Evolutionary conservation across 495 filamentous ascomycete species (phyloP).

Genomic region (Penicillium manginii): DNA sequence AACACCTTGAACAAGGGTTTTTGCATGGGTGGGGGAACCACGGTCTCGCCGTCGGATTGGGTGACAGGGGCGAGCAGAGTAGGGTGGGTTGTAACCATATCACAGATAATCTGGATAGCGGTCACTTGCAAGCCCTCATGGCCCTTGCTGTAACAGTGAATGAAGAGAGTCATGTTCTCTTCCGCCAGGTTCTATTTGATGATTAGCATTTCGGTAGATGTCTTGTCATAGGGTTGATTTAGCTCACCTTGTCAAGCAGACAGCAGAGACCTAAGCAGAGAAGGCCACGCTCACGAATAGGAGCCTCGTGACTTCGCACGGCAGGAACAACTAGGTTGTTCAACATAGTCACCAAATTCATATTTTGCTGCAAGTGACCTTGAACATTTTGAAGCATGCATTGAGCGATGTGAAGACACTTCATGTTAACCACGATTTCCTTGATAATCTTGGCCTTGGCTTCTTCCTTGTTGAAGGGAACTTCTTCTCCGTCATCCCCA

Average conservation of each 20-base stretch:
- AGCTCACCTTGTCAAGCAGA: slow-evolving; percentile 77
- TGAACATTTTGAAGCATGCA: slow-evolving; percentile 95
- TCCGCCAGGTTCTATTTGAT: slow-evolving; percentile 71
- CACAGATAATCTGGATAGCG: slow-evolving; percentile 88
- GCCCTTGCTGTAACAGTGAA: slow-evolving; percentile 94
- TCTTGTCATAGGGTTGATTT: background rate
- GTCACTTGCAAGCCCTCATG: slow-evolving; percentile 87
- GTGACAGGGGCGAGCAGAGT: slow-evolving; percentile 62
- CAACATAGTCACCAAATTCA: slow-evolving; percentile 87
- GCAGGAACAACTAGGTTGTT: slow-evolving; percentile 97
- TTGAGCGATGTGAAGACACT: slow-evolving; percentile 95
- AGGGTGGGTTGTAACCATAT: slow-evolving; percentile 88
- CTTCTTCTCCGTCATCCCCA: slow-evolving; percentile 49
- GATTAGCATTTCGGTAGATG: slow-evolving; percentile 16
- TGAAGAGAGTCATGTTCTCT: slow-evolving; percentile 90
- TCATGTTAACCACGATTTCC: slow-evolving; percentile 96
- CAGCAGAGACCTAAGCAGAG: slow-evolving; percentile 89
- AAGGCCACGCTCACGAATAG: slow-evolving; percentile 87
- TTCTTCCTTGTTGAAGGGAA: slow-evolving; percentile 66
- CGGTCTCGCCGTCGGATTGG: slow-evolving; percentile 45
- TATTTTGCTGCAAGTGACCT: slow-evolving; percentile 82
- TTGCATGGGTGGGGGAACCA: slow-evolving; percentile 47
- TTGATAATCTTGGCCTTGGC: slow-evolving; percentile 79
- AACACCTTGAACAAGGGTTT: slow-evolving; percentile 77
- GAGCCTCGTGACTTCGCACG: slow-evolving; percentile 88